Percentiles rank a stretch among this genome's conserved stretches.
These are phyloP conservation scores for Gossypium bickii DNA, from an alignment of 345 rosid genomes.

Conservation along the genomic window DNA sequence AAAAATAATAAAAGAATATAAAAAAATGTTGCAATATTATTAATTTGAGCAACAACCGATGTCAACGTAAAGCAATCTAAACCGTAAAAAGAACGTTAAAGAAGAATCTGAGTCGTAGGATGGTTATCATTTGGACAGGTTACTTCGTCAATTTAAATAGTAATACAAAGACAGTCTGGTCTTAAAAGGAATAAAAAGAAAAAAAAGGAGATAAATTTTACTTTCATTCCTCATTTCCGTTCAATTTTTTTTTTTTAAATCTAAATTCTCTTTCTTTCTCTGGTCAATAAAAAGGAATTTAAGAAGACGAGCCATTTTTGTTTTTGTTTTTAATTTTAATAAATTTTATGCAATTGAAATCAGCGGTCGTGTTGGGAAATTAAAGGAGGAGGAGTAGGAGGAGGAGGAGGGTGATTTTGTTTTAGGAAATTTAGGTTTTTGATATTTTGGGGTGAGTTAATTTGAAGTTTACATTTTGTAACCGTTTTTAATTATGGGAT, in stretches of 20 bases:
- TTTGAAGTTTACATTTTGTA: conserved; percentile 1
- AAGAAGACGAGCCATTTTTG: not conserved
- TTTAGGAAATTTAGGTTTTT: conserved; percentile 22
- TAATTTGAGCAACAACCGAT: conserved; percentile 13
- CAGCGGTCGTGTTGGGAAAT: conserved; percentile 5
- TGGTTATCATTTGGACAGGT: conserved; percentile 37
- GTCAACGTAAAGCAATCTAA: conserved; percentile 31
- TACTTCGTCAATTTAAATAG: conserved; percentile 27
- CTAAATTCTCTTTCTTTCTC: not conserved
- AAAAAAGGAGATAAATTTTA: not conserved
- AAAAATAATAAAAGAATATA: not conserved
- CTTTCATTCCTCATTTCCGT: conserved; percentile 19
- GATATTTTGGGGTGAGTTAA: conserved; percentile 11
- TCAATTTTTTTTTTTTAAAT: not conserved
- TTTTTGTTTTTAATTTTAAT: not conserved
- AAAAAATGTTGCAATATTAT: not conserved
- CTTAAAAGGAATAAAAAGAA: conserved; percentile 1
- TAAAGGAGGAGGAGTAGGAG: not conserved
- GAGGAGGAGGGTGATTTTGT: conserved; percentile 1
- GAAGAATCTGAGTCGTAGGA: conserved; percentile 33
- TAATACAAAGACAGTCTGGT: conserved; percentile 27
- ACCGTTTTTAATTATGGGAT: conserved; percentile 54
- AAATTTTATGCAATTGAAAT: conserved; percentile 4
- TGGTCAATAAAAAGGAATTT: not conserved
- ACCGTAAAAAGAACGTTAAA: not conserved